These are phyloP conservation scores for Talinum fruticosum DNA, from an alignment of 148 eudicot species.

Conservation along the genomic window DNA sequence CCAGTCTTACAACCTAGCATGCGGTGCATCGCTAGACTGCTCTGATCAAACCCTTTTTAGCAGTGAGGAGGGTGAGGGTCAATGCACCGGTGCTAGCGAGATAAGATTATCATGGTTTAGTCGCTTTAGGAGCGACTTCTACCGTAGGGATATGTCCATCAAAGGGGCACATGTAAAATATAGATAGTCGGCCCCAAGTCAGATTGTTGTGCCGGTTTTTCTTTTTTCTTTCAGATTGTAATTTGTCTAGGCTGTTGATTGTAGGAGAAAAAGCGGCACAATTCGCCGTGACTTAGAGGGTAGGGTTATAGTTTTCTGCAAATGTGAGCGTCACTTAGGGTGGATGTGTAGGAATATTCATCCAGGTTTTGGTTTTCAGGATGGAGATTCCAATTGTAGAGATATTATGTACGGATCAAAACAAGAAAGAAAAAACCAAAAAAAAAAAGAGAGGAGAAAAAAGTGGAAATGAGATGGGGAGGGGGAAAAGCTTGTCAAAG, in stretches of 20 bases:
- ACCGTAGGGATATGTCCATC: conserved; percentile 20
- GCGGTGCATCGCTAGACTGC: conserved; percentile 94
- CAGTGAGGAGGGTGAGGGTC: conserved; percentile 59
- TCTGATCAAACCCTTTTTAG: conserved; percentile 97
- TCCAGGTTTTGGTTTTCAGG: conserved; percentile 44
- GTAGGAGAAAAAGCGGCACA: conserved; percentile 39
- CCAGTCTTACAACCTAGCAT: conserved; percentile 81
- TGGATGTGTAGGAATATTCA: conserved; percentile 29
- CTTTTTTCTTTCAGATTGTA: conserved; percentile 20
- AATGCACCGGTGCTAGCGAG: conserved; percentile 80
- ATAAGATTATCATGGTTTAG: conserved; percentile 62
- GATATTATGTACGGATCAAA: conserved; percentile 11
- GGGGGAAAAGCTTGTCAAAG: conserved; percentile 6
- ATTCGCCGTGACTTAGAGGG: conserved; percentile 36
- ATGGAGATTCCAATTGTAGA: conserved; percentile 53
- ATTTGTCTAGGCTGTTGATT: conserved; percentile 25
- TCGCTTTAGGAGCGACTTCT: conserved; percentile 34
- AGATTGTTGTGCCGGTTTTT: background rate
- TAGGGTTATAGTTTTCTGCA: conserved; percentile 37
- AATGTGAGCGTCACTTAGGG: conserved; percentile 19
- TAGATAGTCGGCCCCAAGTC: conserved; percentile 39
- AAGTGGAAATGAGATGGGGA: background rate
- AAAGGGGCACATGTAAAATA: conserved; percentile 52
- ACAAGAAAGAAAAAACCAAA: background rate
- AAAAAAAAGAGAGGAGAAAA: background rate